A percentile compares a stretch with the other conserved stretches of the same genome.
Evolutionary conservation across 1,139 yeast species (phyloP).

Genomic region (Kodamaea plutei): DNA sequence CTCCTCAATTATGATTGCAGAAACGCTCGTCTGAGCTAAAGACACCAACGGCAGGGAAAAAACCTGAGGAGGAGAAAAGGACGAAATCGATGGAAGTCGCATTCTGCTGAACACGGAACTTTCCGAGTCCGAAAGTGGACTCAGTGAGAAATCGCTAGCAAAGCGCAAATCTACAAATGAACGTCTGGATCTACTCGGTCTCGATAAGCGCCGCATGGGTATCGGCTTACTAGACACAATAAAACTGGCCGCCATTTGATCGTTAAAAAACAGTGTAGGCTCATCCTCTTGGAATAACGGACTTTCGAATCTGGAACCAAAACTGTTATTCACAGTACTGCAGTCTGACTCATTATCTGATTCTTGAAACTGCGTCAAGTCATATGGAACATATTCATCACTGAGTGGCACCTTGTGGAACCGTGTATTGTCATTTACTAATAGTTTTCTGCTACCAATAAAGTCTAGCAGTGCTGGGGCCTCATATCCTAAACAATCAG

Average conservation of each 20-base stretch:
- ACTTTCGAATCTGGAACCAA: constrained; percentile 1
- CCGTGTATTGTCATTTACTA: too few species aligned
- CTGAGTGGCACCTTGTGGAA: constrained; percentile 6
- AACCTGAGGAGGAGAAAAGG: background rate
- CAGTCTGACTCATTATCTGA: constrained; percentile 6
- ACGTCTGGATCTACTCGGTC: constrained; percentile 1
- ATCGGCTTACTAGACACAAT: constrained; percentile 1
- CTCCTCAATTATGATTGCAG: constrained; percentile 1
- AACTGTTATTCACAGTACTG: constrained; percentile 1
- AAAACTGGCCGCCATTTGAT: background rate
- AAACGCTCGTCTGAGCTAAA: background rate
- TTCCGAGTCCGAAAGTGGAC: background rate
- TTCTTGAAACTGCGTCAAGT: constrained; percentile 8
- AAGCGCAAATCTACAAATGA: background rate
- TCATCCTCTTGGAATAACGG: constrained; percentile 8
- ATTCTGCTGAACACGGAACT: background rate
- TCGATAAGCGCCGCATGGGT: constrained; percentile 1
- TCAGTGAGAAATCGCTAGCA: background rate
- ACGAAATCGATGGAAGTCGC: background rate
- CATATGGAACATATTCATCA: constrained; percentile 10
- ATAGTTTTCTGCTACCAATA: too few species aligned
- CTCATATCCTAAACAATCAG: background rate
- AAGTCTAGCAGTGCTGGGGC: too few species aligned
- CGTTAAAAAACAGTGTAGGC: background rate
- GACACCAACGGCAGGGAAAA: background rate